Conservation (phyloP, 805 yeast genomes). For the Cyberlindnera xylosilytica region DNA sequence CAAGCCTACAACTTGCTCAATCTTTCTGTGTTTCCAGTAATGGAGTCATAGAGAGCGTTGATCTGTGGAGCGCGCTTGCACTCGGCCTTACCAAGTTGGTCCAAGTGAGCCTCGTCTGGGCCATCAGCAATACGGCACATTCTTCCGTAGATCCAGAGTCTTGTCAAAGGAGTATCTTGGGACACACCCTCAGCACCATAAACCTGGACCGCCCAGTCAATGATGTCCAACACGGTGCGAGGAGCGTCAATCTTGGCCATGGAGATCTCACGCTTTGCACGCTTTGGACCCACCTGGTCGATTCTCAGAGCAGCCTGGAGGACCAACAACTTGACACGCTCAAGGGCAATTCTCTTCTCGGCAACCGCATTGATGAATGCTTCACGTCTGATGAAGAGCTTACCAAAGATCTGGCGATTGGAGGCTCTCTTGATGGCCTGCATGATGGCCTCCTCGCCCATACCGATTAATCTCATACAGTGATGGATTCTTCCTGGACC, state of each 20-base stretch:
- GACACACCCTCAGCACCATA: slow-evolving; percentile 65
- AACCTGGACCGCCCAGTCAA: slow-evolving; percentile 63
- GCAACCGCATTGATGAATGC: slow-evolving; percentile 47
- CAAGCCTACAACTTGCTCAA: slow-evolving; percentile 18
- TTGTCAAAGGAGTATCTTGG: slow-evolving; percentile 57
- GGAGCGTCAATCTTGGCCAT: slow-evolving; percentile 65
- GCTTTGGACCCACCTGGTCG: slow-evolving; percentile 50
- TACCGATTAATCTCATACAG: slow-evolving; percentile 63
- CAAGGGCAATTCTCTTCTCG: slow-evolving; percentile 50
- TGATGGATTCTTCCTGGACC: slow-evolving; percentile 74
- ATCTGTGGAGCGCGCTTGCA: slow-evolving; percentile 36
- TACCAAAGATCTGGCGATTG: slow-evolving; percentile 49
- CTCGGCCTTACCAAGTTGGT: slow-evolving; percentile 51
- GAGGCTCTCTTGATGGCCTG: slow-evolving; percentile 50
- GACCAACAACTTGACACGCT: slow-evolving; percentile 50
- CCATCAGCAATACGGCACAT: slow-evolving; percentile 66
- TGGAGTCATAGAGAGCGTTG: slow-evolving; percentile 31
- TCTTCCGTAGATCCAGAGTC: slow-evolving; percentile 48
- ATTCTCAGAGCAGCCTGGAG: slow-evolving; percentile 60
- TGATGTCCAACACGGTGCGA: slow-evolving; percentile 44
- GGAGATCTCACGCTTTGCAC: slow-evolving; percentile 54
- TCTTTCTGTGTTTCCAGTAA: slow-evolving; percentile 19
- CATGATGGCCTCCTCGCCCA: slow-evolving; percentile 52
- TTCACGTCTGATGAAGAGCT: slow-evolving; percentile 48
- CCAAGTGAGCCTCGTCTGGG: slow-evolving; percentile 64